Evolutionary conservation across 1,284 basidiomycete species (phyloP).

Genomic region (Vanrija sp.): DNA sequence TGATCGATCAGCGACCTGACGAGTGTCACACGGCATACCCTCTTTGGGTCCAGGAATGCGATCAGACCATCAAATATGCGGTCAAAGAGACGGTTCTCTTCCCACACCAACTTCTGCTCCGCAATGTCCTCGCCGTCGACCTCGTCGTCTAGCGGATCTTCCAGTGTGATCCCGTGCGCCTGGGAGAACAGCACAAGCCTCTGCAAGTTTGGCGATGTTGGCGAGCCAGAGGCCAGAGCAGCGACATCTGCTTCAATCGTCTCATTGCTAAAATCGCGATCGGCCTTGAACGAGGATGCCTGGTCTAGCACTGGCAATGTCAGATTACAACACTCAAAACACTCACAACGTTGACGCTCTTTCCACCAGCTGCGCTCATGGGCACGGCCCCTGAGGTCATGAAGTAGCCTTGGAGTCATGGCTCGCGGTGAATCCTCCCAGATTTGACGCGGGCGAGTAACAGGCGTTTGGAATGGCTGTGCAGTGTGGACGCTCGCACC

Average conservation of each 20-base stretch:
- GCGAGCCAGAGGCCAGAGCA: slow-evolving; percentile 17
- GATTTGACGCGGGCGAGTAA: neutral
- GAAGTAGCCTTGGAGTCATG: slow-evolving; percentile 15
- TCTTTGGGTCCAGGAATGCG: slow-evolving; percentile 21
- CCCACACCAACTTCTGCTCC: slow-evolving; percentile 23
- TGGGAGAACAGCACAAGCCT: slow-evolving; percentile 32
- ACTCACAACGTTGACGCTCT: slow-evolving; percentile 32
- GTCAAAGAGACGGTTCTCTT: slow-evolving; percentile 26
- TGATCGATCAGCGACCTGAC: slow-evolving; percentile 5
- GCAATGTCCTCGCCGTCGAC: neutral
- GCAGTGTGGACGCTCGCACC: slow-evolving; percentile 6
- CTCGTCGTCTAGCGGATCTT: slow-evolving; percentile 5
- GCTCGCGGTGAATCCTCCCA: slow-evolving; percentile 42
- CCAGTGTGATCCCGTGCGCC: slow-evolving; percentile 18
- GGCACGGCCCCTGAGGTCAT: slow-evolving; percentile 26
- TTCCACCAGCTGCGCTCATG: slow-evolving; percentile 44
- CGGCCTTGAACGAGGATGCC: slow-evolving; percentile 20
- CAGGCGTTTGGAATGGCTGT: neutral
- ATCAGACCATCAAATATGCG: slow-evolving; percentile 30
- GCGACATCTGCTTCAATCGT: slow-evolving; percentile 23
- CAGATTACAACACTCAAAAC: neutral
- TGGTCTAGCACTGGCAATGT: slow-evolving; percentile 27
- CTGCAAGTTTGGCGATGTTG: slow-evolving; percentile 26
- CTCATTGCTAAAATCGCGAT: neutral
- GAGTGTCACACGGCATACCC: slow-evolving; percentile 16